Conservation (phyloP, 495 filamentous ascomycete species). For the Lophiotrema nucula region DNA sequence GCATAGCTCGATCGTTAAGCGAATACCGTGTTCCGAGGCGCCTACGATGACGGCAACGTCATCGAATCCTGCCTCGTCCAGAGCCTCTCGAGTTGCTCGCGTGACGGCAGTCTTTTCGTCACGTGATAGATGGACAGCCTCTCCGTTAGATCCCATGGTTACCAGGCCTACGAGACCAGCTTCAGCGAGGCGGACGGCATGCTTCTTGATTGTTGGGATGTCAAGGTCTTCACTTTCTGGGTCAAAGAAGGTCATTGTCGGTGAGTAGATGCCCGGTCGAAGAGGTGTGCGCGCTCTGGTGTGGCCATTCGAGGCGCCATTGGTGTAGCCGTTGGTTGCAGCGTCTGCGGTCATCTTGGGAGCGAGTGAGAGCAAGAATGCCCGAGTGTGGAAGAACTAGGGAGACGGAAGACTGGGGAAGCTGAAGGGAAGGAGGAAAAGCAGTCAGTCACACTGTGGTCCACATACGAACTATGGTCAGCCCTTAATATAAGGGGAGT, state of each 20-base stretch:
- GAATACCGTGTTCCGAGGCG: conserved; percentile 73
- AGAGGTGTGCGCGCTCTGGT: conserved; percentile 50
- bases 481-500: conserved; percentile 34
- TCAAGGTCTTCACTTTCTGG: conserved; percentile 80
- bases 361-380: background rate
- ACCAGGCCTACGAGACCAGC: conserved; percentile 80
- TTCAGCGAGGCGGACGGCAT: conserved; percentile 76
- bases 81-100: conserved; percentile 73
- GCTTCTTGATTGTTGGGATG: conserved; percentile 70
- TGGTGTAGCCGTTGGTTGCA: conserved; percentile 21
- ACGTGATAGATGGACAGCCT: conserved; percentile 77
- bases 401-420: conserved; percentile 1
- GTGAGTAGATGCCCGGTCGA: conserved; percentile 82
- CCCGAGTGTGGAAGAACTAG: background rate
- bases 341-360: conserved; percentile 22
- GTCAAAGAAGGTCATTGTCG: conserved; percentile 89
- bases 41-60: conserved; percentile 79
- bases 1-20: conserved; percentile 71
- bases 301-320: conserved; percentile 24
- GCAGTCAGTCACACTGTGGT: background rate
- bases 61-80: conserved; percentile 75
- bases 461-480: conserved; percentile 21
- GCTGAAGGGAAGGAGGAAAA: conserved; percentile 10
- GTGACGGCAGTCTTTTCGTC: conserved; percentile 76
- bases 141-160: conserved; percentile 87